Conservation (phyloP, 2,329 filamentous ascomycete species). For the Cryoendolithus antarcticus region DNA sequence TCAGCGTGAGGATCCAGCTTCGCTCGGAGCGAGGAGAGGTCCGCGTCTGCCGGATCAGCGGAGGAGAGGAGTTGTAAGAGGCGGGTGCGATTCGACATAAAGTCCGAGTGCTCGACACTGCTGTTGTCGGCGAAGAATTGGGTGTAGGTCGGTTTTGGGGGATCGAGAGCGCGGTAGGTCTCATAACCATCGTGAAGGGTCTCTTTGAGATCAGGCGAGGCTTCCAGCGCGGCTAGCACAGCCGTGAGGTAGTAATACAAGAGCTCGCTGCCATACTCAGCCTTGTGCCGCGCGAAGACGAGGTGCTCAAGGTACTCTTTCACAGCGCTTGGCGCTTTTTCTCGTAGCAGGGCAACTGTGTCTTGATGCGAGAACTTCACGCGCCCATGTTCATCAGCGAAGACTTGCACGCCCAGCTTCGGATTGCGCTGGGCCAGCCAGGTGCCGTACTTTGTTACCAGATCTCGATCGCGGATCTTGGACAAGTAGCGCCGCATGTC, state of each 20-base stretch:
- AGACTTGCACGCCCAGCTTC: constrained; percentile 79
- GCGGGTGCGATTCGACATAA: constrained; percentile 79
- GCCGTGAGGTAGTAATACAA: constrained; percentile 88
- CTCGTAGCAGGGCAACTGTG: constrained; percentile 65
- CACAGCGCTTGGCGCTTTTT: constrained; percentile 73
- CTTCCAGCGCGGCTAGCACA: constrained; percentile 61
- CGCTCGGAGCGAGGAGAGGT: constrained; percentile 57
- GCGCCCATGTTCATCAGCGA: constrained; percentile 71
- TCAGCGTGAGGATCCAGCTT: constrained; percentile 58
- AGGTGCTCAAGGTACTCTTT: constrained; percentile 90
- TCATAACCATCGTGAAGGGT: constrained; percentile 72
- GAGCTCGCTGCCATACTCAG: constrained; percentile 79
- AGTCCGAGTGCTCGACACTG: constrained; percentile 47
- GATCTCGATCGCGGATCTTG: constrained; percentile 62
- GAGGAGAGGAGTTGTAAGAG: constrained; percentile 81
- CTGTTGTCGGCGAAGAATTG: constrained; percentile 86
- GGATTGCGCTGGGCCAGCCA: constrained; percentile 90
- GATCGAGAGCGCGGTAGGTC: constrained; percentile 71
- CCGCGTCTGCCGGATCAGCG: constrained; percentile 49
- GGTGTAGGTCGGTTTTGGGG: constrained; percentile 86
- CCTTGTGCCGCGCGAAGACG: constrained; percentile 71
- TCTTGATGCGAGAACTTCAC: constrained; percentile 69
- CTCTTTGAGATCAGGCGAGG: constrained; percentile 52
- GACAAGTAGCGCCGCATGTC: constrained; percentile 75
- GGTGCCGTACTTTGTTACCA: constrained; percentile 83